Percentiles rank a stretch among this genome's conserved stretches.
Evolutionary conservation across 805 yeast genomes (phyloP).

Genomic region (Candida nitratophila): DNA sequence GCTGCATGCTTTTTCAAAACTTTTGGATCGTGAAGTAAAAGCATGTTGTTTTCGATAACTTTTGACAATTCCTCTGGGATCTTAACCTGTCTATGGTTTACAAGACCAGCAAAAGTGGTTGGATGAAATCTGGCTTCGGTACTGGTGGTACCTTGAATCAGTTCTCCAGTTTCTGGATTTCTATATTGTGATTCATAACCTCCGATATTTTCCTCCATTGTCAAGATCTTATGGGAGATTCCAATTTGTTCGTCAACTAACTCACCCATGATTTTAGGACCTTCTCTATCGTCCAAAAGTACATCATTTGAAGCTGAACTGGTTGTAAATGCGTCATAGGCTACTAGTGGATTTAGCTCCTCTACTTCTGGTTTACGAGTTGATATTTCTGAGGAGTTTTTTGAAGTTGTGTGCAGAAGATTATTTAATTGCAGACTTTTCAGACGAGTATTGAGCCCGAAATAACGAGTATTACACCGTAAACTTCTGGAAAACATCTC

Average conservation of each 20-base stretch:
- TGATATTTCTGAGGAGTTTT: no score
- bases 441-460: no score
- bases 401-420: no score
- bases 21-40: constrained; percentile 55
- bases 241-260: background rate
- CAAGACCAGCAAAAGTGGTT: constrained; percentile 49
- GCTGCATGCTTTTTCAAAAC: constrained; percentile 52
- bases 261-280: constrained; percentile 14
- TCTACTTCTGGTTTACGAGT: no score
- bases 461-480: no score
- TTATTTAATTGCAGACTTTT: no score
- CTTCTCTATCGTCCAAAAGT: no score
- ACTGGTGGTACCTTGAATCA: constrained; percentile 32
- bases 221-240: constrained; percentile 14
- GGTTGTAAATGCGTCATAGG: no score
- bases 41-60: constrained; percentile 57
- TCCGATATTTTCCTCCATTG: constrained; percentile 28
- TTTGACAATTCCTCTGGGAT: constrained; percentile 53
- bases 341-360: no score
- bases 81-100: constrained; percentile 41
- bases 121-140: constrained; percentile 52
- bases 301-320: no score
- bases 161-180: constrained; percentile 23
- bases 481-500: no score
- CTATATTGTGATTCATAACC: constrained; percentile 27